These are phyloP conservation scores for Rhododendron mucronatum DNA, from an alignment of 148 eudicot genomes.

Conservation along the genomic window DNA sequence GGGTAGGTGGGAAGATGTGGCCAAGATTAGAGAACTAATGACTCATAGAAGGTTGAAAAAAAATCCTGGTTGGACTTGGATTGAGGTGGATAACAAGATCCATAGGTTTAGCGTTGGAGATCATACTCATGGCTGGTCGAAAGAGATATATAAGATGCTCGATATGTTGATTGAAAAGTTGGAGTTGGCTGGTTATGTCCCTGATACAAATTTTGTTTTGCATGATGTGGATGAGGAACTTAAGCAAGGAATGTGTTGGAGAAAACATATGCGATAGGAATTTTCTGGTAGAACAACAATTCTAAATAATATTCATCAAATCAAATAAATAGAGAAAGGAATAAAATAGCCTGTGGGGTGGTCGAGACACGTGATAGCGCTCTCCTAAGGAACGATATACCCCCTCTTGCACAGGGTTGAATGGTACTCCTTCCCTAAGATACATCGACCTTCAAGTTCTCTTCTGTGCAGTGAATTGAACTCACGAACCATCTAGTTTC, in stretches of 20 bases:
- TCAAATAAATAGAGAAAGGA: no score
- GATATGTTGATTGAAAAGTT: constrained; percentile 12
- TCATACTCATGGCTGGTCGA: constrained; percentile 13
- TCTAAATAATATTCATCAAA: no score
- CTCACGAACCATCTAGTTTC: no score
- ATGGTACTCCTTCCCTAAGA: no score
- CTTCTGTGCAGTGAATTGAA: no score
- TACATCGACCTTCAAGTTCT: no score
- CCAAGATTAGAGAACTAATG: constrained; percentile 23
- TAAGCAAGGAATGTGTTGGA: constrained; percentile 14
- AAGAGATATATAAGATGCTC: constrained; percentile 23
- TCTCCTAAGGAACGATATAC: no score
- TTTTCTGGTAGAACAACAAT: no score
- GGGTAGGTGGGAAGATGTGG: constrained; percentile 23
- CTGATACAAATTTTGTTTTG: constrained; percentile 22
- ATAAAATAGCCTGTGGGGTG: no score
- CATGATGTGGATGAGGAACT: constrained; percentile 24
- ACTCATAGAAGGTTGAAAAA: constrained; percentile 15
- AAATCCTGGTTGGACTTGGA: constrained; percentile 24
- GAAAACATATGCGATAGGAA: no score
- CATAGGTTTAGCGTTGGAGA: constrained; percentile 26
- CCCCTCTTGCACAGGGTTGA: no score
- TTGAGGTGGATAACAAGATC: constrained; percentile 21
- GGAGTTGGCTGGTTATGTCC: constrained; percentile 24
- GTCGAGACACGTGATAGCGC: no score